Percentiles rank a stretch among this genome's conserved stretches.
These are phyloP conservation scores for Centrapalus pauciflorus DNA, from an alignment of 129 eudicot species.

Conservation along the genomic window DNA sequence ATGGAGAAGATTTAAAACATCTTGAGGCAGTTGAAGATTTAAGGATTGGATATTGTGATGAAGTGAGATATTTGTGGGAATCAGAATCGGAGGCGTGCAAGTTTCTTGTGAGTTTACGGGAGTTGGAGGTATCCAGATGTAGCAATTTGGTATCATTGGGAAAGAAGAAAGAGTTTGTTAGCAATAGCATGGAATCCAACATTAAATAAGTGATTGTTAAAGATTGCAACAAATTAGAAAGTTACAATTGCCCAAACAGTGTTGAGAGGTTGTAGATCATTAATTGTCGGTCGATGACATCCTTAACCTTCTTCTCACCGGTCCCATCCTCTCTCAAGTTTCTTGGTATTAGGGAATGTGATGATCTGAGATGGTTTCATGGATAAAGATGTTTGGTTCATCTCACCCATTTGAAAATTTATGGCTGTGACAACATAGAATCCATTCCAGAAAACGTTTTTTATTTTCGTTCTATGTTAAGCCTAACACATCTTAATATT, in stretches of 20 bases:
- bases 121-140: neutral
- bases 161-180: neutral
- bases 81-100: slow-evolving; percentile 2
- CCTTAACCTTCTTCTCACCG: neutral
- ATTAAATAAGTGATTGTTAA: neutral
- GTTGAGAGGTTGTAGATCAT: slow-evolving; percentile 1
- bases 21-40: slow-evolving; percentile 8
- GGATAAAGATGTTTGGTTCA: slow-evolving; percentile 11
- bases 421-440: slow-evolving; percentile 17
- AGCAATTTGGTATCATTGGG: neutral
- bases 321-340: slow-evolving; percentile 2
- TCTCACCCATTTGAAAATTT: neutral
- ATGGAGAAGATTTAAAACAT: neutral
- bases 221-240: neutral
- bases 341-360: neutral
- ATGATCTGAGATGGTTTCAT: neutral
- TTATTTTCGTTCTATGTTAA: slow-evolving; percentile 6
- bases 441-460: slow-evolving; percentile 21
- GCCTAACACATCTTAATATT: slow-evolving; percentile 7
- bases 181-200: neutral
- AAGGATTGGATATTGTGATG: neutral
- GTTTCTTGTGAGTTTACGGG: slow-evolving; percentile 8
- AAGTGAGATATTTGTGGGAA: slow-evolving; percentile 13
- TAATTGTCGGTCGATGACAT: neutral
- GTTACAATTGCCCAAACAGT: slow-evolving; percentile 14